These are phyloP conservation scores for Blastomyces emzantsi DNA, from an alignment of 2,329 filamentous ascomycete species.

Conservation along the genomic window DNA sequence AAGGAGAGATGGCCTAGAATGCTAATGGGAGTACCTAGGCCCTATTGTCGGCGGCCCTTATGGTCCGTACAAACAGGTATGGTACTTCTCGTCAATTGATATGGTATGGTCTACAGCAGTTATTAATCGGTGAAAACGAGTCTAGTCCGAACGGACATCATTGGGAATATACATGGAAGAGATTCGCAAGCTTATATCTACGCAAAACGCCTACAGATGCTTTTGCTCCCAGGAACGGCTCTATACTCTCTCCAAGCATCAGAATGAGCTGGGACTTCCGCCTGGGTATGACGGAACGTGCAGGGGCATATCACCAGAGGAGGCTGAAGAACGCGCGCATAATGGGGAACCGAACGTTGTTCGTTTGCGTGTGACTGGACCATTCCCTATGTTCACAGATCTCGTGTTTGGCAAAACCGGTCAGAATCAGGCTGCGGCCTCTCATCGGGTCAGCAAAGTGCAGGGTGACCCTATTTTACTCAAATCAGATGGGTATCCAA, in stretches of 20 bases:
- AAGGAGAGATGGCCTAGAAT: neutral
- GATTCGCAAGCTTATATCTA: slow-evolving; percentile 57
- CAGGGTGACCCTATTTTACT: slow-evolving; percentile 79
- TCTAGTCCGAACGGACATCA: slow-evolving; percentile 65
- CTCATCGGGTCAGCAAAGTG: slow-evolving; percentile 35
- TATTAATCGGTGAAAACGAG: neutral
- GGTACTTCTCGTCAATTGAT: slow-evolving; percentile 7
- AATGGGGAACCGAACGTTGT: slow-evolving; percentile 66
- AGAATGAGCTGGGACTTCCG: slow-evolving; percentile 49
- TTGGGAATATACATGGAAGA: slow-evolving; percentile 57
- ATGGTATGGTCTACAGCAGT: neutral
- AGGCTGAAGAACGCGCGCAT: slow-evolving; percentile 62
- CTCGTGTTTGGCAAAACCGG: slow-evolving; percentile 62
- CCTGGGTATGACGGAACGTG: slow-evolving; percentile 67
- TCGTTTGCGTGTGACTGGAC: slow-evolving; percentile 58
- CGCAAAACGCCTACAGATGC: slow-evolving; percentile 77
- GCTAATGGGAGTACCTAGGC: slow-evolving; percentile 39
- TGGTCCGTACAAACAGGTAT: slow-evolving; percentile 77
- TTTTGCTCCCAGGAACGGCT: slow-evolving; percentile 74
- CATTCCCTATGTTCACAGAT: slow-evolving; percentile 60
- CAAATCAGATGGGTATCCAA: slow-evolving; percentile 86
- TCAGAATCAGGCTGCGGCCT: slow-evolving; percentile 35
- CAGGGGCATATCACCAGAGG: slow-evolving; percentile 52
- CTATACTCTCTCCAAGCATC: slow-evolving; percentile 54
- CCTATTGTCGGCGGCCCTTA: slow-evolving; percentile 71